phyloP scores from a whole-genome alignment of 208 protist species.

The Leishmania tarentolae region DNA sequence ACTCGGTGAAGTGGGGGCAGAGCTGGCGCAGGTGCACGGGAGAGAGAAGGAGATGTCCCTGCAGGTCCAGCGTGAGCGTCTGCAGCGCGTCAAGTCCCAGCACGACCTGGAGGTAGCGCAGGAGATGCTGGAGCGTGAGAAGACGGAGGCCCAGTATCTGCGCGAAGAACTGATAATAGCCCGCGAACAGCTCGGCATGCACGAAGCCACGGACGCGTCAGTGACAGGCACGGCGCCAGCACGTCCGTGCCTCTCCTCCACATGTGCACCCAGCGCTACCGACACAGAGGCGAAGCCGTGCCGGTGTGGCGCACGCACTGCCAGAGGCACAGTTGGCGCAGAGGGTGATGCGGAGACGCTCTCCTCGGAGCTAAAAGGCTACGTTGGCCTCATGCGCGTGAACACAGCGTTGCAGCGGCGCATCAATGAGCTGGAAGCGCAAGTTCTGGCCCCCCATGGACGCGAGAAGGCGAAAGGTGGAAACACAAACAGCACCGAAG shows the following conservation, averaged over 20 bases:
- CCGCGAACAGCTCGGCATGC: slow-evolving; percentile 40
- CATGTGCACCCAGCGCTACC: not conserved
- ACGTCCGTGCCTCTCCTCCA: not conserved
- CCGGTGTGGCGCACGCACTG: not conserved
- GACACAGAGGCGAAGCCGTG: not conserved
- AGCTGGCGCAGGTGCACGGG: slow-evolving; percentile 43
- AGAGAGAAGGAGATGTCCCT: slow-evolving; percentile 50
- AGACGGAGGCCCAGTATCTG: slow-evolving; percentile 36
- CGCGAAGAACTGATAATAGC: slow-evolving; percentile 50
- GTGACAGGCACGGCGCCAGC: not conserved
- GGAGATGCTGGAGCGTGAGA: slow-evolving; percentile 19
- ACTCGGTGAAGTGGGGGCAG: slow-evolving; percentile 53
- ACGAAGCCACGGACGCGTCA: slow-evolving; percentile 28
- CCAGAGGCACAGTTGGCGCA: not conserved
- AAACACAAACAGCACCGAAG: not conserved
- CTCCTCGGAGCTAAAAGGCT: slow-evolving; percentile 58
- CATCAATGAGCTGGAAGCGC: slow-evolving; percentile 42
- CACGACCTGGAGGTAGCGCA: slow-evolving; percentile 35
- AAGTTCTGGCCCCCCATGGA: slow-evolving; percentile 14
- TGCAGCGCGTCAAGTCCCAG: slow-evolving; percentile 38
- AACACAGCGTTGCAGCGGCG: slow-evolving; percentile 54
- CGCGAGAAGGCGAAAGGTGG: not conserved
- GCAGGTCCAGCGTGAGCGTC: slow-evolving; percentile 39
- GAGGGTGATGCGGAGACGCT: slow-evolving; percentile 28
- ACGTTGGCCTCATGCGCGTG: slow-evolving; percentile 65